These are phyloP conservation scores for Leccinum variabile DNA, from an alignment of 1,284 basidiomycete genomes.

Conservation along the genomic window DNA sequence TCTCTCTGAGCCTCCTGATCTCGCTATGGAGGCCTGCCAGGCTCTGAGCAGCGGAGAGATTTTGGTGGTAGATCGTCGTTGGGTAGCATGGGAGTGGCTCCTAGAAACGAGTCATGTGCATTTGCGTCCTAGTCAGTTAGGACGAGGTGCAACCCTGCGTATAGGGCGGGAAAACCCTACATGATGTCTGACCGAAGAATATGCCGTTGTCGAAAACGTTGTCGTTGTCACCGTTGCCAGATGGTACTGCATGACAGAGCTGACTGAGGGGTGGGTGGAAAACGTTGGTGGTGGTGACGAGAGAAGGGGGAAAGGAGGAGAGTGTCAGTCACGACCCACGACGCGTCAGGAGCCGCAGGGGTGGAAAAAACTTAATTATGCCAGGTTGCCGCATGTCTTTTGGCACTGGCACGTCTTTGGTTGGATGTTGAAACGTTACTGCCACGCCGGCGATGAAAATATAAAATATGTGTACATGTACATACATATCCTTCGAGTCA, in stretches of 20 bases:
- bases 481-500: too few species aligned
- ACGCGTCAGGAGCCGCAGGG: constrained; percentile 8
- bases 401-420: not conserved
- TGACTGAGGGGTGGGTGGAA: not conserved
- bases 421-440: not conserved
- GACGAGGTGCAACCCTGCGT: not conserved
- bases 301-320: constrained; percentile 8
- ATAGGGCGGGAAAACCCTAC: constrained; percentile 16
- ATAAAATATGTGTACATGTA: too few species aligned
- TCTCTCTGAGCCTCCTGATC: constrained; percentile 21
- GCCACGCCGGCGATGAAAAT: too few species aligned
- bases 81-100: constrained; percentile 18
- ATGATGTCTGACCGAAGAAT: constrained; percentile 23
- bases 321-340: constrained; percentile 8
- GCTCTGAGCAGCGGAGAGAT: constrained; percentile 19
- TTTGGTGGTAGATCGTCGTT: constrained; percentile 13
- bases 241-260: constrained; percentile 16
- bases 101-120: constrained; percentile 8
- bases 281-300: constrained; percentile 13
- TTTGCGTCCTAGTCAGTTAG: not conserved
- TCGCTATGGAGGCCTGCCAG: constrained; percentile 24
- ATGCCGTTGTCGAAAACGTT: constrained; percentile 7
- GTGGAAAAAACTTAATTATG: constrained; percentile 27
- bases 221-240: constrained; percentile 13
- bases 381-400: constrained; percentile 22